Percentiles rank a stretch among this genome's conserved stretches.
phyloP scores from a whole-genome alignment of 768 basidiomycete genomes.

The Suillus sp. region DNA sequence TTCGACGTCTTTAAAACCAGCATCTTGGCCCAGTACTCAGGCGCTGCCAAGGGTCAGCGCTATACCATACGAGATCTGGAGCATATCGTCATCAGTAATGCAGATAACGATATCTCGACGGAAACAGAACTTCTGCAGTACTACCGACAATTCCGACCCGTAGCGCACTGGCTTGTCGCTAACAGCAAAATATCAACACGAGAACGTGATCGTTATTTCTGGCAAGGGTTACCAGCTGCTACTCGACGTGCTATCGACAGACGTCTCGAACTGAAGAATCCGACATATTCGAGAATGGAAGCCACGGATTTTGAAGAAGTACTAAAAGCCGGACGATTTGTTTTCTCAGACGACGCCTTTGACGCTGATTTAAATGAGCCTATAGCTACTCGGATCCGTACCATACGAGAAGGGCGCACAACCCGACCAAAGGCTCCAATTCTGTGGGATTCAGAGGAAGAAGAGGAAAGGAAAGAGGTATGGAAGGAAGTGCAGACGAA shows the following conservation, averaged over 20 bases:
- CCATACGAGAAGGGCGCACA: not conserved
- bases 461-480: too few relatives aligned
- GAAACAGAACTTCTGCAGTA: slow-evolving; percentile 9
- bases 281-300: not conserved
- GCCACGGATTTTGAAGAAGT: slow-evolving; percentile 9
- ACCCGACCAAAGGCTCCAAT: too few relatives aligned
- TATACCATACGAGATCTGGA: slow-evolving; percentile 2
- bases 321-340: not conserved
- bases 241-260: slow-evolving; percentile 1
- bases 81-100: not conserved
- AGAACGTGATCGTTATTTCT: slow-evolving; percentile 7
- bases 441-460: too few relatives aligned
- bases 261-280: slow-evolving; percentile 5
- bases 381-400: not conserved
- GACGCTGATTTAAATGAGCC: not conserved
- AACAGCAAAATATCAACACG: slow-evolving; percentile 8
- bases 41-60: slow-evolving; percentile 8
- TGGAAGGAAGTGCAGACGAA: too few relatives aligned
- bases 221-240: too few relatives aligned
- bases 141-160: slow-evolving; percentile 1
- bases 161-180: slow-evolving; percentile 5
- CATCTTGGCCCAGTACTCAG: not conserved
- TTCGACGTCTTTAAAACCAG: slow-evolving; percentile 8
- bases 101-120: not conserved
- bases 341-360: slow-evolving; percentile 12